phyloP scores from a whole-genome alignment of 768 basidiomycete species.

The Tulasnella sp. region DNA sequence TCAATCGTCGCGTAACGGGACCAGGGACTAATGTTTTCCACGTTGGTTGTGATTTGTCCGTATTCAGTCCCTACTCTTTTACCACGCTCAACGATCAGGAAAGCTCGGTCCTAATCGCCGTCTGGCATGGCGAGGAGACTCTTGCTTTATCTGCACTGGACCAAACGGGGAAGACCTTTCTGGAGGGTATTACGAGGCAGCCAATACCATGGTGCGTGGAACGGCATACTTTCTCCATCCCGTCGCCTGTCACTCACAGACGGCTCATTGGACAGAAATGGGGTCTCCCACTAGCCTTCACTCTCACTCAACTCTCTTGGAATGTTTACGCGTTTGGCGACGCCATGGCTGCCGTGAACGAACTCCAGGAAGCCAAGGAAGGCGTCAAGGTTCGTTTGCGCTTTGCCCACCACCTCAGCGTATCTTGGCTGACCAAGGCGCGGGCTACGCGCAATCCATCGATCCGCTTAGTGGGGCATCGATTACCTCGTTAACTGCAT shows the following conservation, averaged over 20 bases:
- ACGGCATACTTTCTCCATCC: no score
- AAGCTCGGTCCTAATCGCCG: constrained; percentile 19
- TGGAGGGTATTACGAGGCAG: constrained; percentile 22
- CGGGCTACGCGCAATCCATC: not conserved
- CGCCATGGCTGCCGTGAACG: constrained; percentile 17
- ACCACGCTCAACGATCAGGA: constrained; percentile 23
- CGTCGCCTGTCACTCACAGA: not conserved
- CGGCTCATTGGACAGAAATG: constrained; percentile 12
- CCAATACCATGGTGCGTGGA: constrained; percentile 17
- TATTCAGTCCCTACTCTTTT: constrained; percentile 11
- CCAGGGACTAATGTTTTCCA: not conserved
- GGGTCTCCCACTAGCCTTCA: constrained; percentile 20
- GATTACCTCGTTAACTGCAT: constrained; percentile 27
- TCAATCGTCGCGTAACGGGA: not conserved
- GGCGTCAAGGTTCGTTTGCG: constrained; percentile 19
- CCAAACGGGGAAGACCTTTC: constrained; percentile 25
- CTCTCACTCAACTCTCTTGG: constrained; percentile 17
- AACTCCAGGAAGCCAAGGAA: constrained; percentile 19
- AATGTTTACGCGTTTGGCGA: constrained; percentile 23
- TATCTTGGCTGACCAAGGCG: not conserved
- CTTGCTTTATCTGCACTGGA: constrained; percentile 20
- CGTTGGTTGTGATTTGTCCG: not conserved
- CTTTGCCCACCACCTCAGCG: not conserved
- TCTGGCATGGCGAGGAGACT: constrained; percentile 22
- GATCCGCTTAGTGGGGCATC: not conserved